Conservation (phyloP, 768 basidiomycete species). For the Dioszegia hungarica region DNA sequence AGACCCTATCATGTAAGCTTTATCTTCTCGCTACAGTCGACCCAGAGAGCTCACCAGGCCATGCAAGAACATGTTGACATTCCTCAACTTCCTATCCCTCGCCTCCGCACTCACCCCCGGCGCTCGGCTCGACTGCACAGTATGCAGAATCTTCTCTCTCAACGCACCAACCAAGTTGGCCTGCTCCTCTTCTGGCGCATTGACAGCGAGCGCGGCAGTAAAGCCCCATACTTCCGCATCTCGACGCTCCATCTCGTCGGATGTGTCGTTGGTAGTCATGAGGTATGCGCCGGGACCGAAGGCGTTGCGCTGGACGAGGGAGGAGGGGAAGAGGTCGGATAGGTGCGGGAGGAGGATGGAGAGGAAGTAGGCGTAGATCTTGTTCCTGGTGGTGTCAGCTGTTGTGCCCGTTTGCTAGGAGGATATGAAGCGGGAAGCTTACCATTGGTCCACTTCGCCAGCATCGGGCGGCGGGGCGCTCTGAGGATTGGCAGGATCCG, state of each 20-base stretch:
- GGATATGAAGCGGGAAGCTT: constrained; percentile 4
- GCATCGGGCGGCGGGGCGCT: constrained; percentile 57
- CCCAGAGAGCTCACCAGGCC: constrained; percentile 46
- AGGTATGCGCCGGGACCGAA: constrained; percentile 51
- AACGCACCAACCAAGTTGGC: constrained; percentile 75
- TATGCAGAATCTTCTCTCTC: constrained; percentile 82
- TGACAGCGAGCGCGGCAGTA: constrained; percentile 63
- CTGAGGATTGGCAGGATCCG: constrained; percentile 52
- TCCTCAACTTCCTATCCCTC: constrained; percentile 71
- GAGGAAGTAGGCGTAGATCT: constrained; percentile 82
- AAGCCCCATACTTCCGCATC: constrained; percentile 49
- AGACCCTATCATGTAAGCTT: constrained; percentile 9
- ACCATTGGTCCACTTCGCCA: constrained; percentile 72
- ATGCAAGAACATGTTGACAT: constrained; percentile 71
- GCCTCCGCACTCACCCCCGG: constrained; percentile 57
- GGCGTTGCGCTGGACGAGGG: constrained; percentile 53
- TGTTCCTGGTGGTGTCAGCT: constrained; percentile 59
- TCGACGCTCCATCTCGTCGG: constrained; percentile 44
- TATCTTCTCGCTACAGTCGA: no score
- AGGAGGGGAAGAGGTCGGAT: constrained; percentile 80
- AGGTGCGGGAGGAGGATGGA: constrained; percentile 71
- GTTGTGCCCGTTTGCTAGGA: constrained; percentile 17
- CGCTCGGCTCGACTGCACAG: constrained; percentile 72
- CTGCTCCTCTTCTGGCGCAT: constrained; percentile 74
- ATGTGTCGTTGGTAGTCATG: constrained; percentile 14